Percentiles rank a stretch among this genome's conserved stretches.
phyloP scores from a whole-genome alignment of 495 filamentous ascomycete genomes.

The Elaphomyces granulatus region DNA sequence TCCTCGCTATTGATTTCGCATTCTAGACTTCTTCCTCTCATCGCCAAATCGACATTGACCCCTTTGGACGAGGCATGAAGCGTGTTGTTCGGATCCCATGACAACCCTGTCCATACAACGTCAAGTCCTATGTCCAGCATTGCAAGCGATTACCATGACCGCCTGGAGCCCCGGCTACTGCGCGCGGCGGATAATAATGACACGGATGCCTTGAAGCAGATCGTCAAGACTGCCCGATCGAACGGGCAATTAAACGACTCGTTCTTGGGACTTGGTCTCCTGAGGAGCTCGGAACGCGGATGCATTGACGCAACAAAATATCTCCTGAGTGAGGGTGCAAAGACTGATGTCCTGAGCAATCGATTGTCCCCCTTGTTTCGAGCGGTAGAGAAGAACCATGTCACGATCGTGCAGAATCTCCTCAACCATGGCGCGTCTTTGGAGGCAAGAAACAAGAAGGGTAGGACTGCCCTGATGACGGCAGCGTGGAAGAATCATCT shows the following conservation, averaged over 20 bases:
- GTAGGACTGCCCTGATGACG: conserved; percentile 42
- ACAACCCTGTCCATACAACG: conserved; percentile 16
- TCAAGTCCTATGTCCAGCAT: conserved; percentile 27
- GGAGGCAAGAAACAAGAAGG: conserved; percentile 31
- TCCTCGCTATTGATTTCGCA: conserved; percentile 4
- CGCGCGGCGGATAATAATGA: conserved; percentile 35
- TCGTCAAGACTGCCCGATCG: conserved; percentile 26
- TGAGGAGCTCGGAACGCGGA: conserved; percentile 37
- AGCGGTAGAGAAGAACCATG: conserved; percentile 38
- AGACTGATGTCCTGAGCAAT: conserved; percentile 27
- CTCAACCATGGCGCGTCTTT: conserved; percentile 29
- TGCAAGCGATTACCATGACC: conserved; percentile 28
- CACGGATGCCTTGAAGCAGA: conserved; percentile 19
- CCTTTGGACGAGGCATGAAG: no score
- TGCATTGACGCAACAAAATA: conserved; percentile 28
- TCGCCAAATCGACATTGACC: no score
- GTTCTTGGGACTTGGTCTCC: conserved; percentile 36
- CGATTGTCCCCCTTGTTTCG: conserved; percentile 32
- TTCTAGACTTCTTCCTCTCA: background rate
- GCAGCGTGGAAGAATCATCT: conserved; percentile 44
- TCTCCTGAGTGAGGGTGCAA: conserved; percentile 31
- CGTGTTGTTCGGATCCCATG: background rate
- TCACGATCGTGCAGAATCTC: conserved; percentile 30
- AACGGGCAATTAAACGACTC: conserved; percentile 33
- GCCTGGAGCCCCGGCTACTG: conserved; percentile 39